A percentile compares a stretch with the other conserved stretches of the same genome.
These are phyloP conservation scores for Rhizophora mangle DNA, from an alignment of 345 rosid genomes.

Conservation along the genomic window DNA sequence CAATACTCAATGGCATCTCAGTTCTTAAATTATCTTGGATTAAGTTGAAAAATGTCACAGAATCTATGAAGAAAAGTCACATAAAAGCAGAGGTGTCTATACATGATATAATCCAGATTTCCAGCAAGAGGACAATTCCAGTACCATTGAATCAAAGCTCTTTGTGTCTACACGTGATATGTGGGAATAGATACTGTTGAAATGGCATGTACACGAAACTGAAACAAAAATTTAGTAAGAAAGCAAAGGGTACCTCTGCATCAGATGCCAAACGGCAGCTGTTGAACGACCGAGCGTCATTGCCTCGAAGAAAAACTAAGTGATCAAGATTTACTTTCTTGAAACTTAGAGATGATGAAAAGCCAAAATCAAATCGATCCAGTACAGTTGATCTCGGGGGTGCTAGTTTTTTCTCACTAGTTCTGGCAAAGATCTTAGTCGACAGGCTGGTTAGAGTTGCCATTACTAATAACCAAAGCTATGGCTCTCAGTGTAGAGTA, in stretches of 20 bases:
- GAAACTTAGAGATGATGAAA: slow-evolving; percentile 9
- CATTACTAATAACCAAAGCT: slow-evolving; percentile 1
- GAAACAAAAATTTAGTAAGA: background rate
- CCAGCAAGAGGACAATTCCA: too few species aligned
- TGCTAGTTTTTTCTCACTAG: background rate
- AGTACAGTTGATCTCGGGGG: background rate
- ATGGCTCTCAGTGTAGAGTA: background rate
- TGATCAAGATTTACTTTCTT: slow-evolving; percentile 3
- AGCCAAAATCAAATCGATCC: slow-evolving; percentile 8
- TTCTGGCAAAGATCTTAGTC: slow-evolving; percentile 11
- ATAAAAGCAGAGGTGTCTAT: too few species aligned
- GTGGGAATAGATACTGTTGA: background rate
- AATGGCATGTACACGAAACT: background rate
- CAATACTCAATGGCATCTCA: too few species aligned
- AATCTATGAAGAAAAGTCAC: too few species aligned
- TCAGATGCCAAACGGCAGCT: slow-evolving; percentile 1
- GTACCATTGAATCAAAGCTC: too few species aligned
- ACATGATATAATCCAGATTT: too few species aligned
- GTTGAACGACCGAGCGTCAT: background rate
- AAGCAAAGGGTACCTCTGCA: slow-evolving; percentile 6
- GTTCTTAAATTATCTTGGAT: too few species aligned
- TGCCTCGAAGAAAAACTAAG: slow-evolving; percentile 2
- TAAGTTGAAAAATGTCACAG: too few species aligned
- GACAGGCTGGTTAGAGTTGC: slow-evolving; percentile 22
- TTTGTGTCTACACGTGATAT: too few species aligned